Evolutionary conservation across 257 asterid species (phyloP).

Genomic region (Osmanthus fragrans): DNA sequence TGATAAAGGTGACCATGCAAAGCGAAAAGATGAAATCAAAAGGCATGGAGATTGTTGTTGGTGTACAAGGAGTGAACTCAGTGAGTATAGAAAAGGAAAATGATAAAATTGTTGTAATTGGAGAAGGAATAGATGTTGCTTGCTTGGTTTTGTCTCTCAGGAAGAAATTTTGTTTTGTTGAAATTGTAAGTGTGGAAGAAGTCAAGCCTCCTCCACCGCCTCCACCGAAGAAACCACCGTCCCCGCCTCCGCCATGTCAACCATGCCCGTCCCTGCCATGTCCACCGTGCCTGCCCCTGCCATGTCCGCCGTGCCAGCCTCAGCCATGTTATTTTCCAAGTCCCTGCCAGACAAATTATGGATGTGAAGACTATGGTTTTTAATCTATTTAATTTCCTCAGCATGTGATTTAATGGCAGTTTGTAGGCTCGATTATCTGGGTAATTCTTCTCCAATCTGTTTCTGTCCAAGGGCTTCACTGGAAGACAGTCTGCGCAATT

Average conservation of each 20-base stretch:
- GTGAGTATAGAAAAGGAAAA: constrained; percentile 20
- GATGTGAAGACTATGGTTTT: too few species aligned
- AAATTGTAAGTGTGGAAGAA: constrained; percentile 20
- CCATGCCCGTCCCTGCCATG: too few species aligned
- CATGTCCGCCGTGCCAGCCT: neutral
- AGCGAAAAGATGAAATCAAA: neutral
- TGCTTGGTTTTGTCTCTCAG: constrained; percentile 33
- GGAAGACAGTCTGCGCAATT: too few species aligned
- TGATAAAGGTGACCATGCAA: neutral
- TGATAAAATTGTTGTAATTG: constrained; percentile 32
- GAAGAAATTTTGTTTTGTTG: constrained; percentile 31
- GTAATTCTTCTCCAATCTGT: too few species aligned
- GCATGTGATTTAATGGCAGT: too few species aligned
- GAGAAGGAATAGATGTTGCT: constrained; percentile 41
- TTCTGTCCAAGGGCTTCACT: too few species aligned
- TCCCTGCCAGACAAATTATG: neutral
- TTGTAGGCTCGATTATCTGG: too few species aligned
- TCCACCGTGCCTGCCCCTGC: too few species aligned
- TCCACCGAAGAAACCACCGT: too few species aligned
- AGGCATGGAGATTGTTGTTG: neutral
- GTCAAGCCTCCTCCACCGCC: constrained; percentile 9
- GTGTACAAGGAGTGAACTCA: neutral
- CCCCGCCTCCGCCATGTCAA: too few species aligned
- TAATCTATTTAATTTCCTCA: too few species aligned
- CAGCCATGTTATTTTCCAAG: neutral